Base-by-base conservation (phyloP, 768 basidiomycete genomes). In the Podaxis rugospora region DNA sequence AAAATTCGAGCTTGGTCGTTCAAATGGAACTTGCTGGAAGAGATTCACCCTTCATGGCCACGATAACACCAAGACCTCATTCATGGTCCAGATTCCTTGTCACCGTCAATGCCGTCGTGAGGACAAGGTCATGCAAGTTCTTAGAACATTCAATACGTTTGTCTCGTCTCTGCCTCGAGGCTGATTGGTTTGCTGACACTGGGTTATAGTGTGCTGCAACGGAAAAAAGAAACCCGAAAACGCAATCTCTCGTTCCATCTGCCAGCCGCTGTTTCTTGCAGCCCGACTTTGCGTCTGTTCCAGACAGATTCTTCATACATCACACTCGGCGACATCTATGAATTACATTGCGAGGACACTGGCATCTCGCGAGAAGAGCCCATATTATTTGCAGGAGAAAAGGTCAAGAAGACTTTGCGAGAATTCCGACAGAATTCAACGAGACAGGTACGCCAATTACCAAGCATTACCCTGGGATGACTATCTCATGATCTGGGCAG, bases 121-220 rank as follows among this genome's bases (percentile, higher is more conserved):
- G 75, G 96, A 99, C 68, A 81, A 92, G 53, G 86, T 96, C 47
- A 89, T 90, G 72, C 94, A 98, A 67, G 75, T 97, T 18, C 90
- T 96, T 76, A 86, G 97, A n/a, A 92, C 90, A 57, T 92, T 98
- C 75, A 98, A 97, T 68, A 86, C 87, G 95, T 95, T 63, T 44
- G 84, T 36, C 14, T 16, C 14, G 16, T 16, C 3, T 52, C 46
- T 37, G 1, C 11, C 3, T 18, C n/a, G 14, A 18, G 18, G 3
- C 44, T 5, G 10, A 18, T 13, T 13, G 9, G 52, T 1, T 46
- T 53, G 11, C 47, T 61, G 25, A 61, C 11, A 25, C 23, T 25
- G 25, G 10, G 40, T 18, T 46, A 18, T 59, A 97, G 96, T 23
- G 89, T 91, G 25, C 77, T 99, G 55, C 77, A 78, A 53, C 88